phyloP scores from a whole-genome alignment of 2,329 filamentous ascomycete genomes.

The Neofusicoccum parvum region DNA sequence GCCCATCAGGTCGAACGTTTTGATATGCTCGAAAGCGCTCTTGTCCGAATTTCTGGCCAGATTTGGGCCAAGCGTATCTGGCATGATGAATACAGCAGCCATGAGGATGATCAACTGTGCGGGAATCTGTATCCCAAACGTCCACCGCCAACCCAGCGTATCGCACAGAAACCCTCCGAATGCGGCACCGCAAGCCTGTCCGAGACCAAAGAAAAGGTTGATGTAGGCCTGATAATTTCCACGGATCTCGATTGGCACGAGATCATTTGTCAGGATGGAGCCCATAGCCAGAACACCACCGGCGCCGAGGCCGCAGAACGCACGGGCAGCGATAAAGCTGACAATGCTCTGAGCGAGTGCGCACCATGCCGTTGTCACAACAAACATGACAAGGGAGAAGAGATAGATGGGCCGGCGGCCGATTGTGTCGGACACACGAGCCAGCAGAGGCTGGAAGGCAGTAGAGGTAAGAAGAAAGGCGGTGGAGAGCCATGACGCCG shows the following conservation, averaged over 20 bases:
- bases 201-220: slow-evolving; percentile 64
- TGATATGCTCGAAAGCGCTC: slow-evolving; percentile 46
- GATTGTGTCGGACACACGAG: slow-evolving; percentile 72
- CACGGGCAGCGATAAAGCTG: slow-evolving; percentile 71
- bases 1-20: slow-evolving; percentile 53
- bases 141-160: slow-evolving; percentile 72
- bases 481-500: slow-evolving; percentile 80
- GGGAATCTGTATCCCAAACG: slow-evolving; percentile 59
- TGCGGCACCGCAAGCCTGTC: slow-evolving; percentile 61
- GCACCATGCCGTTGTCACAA: slow-evolving; percentile 69
- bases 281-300: slow-evolving; percentile 71
- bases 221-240: slow-evolving; percentile 73
- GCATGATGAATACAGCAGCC: slow-evolving; percentile 47
- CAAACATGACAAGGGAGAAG: slow-evolving; percentile 63
- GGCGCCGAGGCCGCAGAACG: slow-evolving; percentile 71
- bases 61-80: slow-evolving; percentile 49
- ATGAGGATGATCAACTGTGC: slow-evolving; percentile 50
- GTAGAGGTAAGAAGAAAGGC: slow-evolving; percentile 77
- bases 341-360: slow-evolving; percentile 66
- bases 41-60: slow-evolving; percentile 44
- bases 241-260: slow-evolving; percentile 73
- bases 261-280: slow-evolving; percentile 71
- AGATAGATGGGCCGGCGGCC: slow-evolving; percentile 70
- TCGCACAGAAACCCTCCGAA: slow-evolving; percentile 72
- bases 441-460: slow-evolving; percentile 73